phyloP scores from a whole-genome alignment of 768 basidiomycete species.

The Leccinum ochraceum region DNA sequence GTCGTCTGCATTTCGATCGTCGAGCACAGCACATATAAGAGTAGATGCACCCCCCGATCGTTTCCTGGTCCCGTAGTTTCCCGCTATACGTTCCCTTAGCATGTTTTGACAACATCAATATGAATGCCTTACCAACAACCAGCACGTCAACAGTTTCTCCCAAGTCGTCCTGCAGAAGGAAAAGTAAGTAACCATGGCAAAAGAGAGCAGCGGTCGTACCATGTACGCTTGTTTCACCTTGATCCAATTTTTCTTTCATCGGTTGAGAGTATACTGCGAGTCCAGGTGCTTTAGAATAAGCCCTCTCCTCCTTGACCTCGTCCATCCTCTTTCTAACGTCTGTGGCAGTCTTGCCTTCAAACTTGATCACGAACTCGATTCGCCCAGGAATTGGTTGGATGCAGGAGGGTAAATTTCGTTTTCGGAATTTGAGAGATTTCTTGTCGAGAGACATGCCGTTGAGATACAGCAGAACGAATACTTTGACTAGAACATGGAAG shows the following conservation, averaged over 20 bases:
- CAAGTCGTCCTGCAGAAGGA: slow-evolving; percentile 68
- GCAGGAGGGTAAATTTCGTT: slow-evolving; percentile 70
- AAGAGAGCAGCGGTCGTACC: slow-evolving; percentile 40
- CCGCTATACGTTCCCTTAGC: slow-evolving; percentile 47
- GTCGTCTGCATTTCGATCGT: slow-evolving; percentile 58
- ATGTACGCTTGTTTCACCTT: slow-evolving; percentile 93
- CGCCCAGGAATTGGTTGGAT: slow-evolving; percentile 73
- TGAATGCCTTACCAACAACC: slow-evolving; percentile 67
- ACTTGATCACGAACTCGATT: slow-evolving; percentile 76
- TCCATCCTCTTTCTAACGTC: slow-evolving; percentile 84
- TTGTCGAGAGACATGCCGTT: slow-evolving; percentile 80
- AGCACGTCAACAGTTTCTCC: slow-evolving; percentile 92
- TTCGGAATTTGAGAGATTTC: slow-evolving; percentile 72
- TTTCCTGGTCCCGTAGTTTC: slow-evolving; percentile 84
- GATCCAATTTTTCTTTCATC: slow-evolving; percentile 89
- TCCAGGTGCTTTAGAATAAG: slow-evolving; percentile 87
- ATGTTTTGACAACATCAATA: neutral
- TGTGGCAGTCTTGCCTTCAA: slow-evolving; percentile 71
- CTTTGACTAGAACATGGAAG: slow-evolving; percentile 69
- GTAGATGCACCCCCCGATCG: slow-evolving; percentile 90
- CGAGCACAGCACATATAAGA: slow-evolving; percentile 83
- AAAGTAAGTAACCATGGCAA: slow-evolving; percentile 1
- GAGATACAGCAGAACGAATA: slow-evolving; percentile 91
- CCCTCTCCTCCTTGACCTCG: slow-evolving; percentile 79
- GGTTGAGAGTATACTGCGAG: slow-evolving; percentile 82